A percentile compares a stretch with the other conserved stretches of the same genome.
phyloP scores from a whole-genome alignment of 441 rosid species.

The Brassica balearica region DNA sequence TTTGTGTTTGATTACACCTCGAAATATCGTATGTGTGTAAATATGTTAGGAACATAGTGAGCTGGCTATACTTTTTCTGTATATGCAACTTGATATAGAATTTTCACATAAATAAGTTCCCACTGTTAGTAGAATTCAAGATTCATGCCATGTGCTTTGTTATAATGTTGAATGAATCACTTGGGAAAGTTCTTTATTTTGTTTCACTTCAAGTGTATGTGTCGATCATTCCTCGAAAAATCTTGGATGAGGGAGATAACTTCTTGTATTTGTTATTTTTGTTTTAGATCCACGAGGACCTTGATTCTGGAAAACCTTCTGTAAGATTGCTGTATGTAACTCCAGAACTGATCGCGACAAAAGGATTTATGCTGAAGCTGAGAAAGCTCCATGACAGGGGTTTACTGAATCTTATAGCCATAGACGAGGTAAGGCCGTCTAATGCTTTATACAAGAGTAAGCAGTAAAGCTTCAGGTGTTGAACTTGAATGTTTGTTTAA shows the following conservation, averaged over 20 bases:
- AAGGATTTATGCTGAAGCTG: conserved; percentile 86
- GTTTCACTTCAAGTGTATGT: too few relatives aligned
- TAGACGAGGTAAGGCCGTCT: conserved; percentile 75
- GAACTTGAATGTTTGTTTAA: conserved; percentile 10
- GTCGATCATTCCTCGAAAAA: background rate
- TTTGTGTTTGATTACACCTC: background rate
- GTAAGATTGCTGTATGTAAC: conserved; percentile 87
- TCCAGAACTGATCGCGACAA: conserved; percentile 85
- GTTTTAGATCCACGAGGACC: conserved; percentile 85
- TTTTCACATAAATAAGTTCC: too few relatives aligned
- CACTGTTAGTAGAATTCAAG: background rate
- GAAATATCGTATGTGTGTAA: conserved; percentile 1
- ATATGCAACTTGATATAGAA: too few relatives aligned
- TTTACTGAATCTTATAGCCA: conserved; percentile 83
- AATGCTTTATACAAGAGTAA: conserved; percentile 21
- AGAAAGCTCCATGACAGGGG: conserved; percentile 78
- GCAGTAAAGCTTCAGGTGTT: conserved; percentile 6
- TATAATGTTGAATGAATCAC: conserved; percentile 6
- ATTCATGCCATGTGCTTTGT: background rate
- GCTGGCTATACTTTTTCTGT: too few relatives aligned
- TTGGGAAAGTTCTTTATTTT: background rate
- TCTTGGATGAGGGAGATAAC: conserved; percentile 15
- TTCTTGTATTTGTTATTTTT: conserved; percentile 12
- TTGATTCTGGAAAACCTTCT: conserved; percentile 86
- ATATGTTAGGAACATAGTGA: too few relatives aligned